Evolutionary conservation across 805 yeast species (phyloP).

Genomic region (Candida parachauliodes): DNA sequence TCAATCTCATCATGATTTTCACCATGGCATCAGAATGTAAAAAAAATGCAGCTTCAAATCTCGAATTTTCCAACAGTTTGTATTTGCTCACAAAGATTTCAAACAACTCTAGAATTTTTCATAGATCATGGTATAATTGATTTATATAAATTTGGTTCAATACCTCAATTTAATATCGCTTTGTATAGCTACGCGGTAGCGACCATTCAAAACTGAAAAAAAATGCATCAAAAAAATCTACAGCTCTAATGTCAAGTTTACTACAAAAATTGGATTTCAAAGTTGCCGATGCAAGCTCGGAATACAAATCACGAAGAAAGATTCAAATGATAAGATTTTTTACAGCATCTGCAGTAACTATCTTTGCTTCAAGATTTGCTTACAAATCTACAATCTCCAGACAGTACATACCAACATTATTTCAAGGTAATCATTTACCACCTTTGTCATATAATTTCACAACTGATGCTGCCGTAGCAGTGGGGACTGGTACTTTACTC

Average conservation of each 20-base stretch:
- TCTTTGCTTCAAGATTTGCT: conserved; percentile 70
- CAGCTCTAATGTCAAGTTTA: conserved; percentile 7
- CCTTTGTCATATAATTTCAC: conserved; percentile 74
- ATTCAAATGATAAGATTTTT: conserved; percentile 70
- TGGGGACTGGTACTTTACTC: conserved; percentile 72
- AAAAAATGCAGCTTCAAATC: too few species aligned
- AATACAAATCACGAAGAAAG: conserved; percentile 60
- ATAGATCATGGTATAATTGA: too few species aligned
- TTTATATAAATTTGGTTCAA: too few species aligned
- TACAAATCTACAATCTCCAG: conserved; percentile 70
- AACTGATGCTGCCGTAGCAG: conserved; percentile 82
- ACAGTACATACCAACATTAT: conserved; percentile 70
- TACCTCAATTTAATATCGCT: too few species aligned
- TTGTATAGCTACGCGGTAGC: too few species aligned
- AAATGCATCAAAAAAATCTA: neutral
- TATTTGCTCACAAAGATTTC: too few species aligned
- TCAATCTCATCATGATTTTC: too few species aligned
- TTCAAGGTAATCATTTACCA: conserved; percentile 82
- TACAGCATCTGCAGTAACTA: conserved; percentile 68
- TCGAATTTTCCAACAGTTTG: too few species aligned
- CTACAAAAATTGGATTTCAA: conserved; percentile 18
- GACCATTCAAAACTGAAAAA: neutral
- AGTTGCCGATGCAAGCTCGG: conserved; percentile 36
- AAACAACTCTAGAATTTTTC: too few species aligned
- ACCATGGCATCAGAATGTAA: too few species aligned